Evolutionary conservation across 2,329 filamentous ascomycete species (phyloP).

Genomic region (Fusarium avenaceum): DNA sequence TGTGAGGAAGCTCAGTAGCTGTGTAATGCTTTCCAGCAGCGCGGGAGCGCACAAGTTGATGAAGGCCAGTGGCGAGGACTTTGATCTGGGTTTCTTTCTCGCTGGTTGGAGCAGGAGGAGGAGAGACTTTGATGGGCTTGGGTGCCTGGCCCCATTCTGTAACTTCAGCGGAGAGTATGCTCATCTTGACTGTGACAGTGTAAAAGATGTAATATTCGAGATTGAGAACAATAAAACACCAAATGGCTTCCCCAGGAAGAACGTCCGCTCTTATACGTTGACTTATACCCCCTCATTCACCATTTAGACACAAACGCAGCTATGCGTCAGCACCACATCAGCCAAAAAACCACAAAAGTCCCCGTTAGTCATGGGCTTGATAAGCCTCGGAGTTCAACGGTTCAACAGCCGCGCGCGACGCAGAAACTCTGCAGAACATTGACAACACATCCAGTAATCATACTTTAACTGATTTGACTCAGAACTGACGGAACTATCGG

Average conservation of each 20-base stretch:
- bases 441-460: slow-evolving; percentile 33
- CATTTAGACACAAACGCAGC: not conserved
- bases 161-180: slow-evolving; percentile 57
- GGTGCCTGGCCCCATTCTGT: slow-evolving; percentile 55
- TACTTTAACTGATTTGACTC: not conserved
- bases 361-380: slow-evolving; percentile 34
- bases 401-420: slow-evolving; percentile 3
- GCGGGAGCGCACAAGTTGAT: slow-evolving; percentile 66
- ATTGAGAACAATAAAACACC: not conserved
- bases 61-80: slow-evolving; percentile 65
- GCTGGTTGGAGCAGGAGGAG: slow-evolving; percentile 53
- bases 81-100: slow-evolving; percentile 62
- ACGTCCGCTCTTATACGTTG: slow-evolving; percentile 28
- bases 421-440: not conserved
- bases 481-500: slow-evolving; percentile 41
- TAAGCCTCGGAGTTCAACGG: slow-evolving; percentile 17
- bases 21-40: slow-evolving; percentile 69
- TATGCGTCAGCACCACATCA: slow-evolving; percentile 17
- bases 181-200: slow-evolving; percentile 29
- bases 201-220: not conserved
- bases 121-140: slow-evolving; percentile 49
- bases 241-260: not conserved
- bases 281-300: not conserved
- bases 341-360: slow-evolving; percentile 1
- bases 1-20: slow-evolving; percentile 62